These are phyloP conservation scores for Candida maltosa DNA, from an alignment of 805 yeast species.

Conservation along the genomic window DNA sequence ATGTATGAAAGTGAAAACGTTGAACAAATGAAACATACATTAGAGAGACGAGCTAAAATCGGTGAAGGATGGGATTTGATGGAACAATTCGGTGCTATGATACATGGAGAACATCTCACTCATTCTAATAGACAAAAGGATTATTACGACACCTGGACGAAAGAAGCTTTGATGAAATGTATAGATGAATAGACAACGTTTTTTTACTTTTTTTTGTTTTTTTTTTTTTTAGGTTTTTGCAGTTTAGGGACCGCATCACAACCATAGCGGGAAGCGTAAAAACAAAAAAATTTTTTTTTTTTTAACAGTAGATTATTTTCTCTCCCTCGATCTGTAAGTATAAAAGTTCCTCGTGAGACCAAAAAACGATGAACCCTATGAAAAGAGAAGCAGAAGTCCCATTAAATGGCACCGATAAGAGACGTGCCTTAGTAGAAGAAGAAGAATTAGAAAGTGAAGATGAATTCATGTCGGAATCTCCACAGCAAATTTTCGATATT, in stretches of 20 bases:
- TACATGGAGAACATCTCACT: constrained; percentile 27
- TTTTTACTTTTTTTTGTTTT: neutral
- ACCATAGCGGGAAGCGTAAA: no score
- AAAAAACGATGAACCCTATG: no score
- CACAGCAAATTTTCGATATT: constrained; percentile 13
- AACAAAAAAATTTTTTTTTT: no score
- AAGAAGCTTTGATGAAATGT: constrained; percentile 6
- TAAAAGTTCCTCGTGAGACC: no score
- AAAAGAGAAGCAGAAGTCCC: constrained; percentile 7
- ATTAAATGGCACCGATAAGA: constrained; percentile 6
- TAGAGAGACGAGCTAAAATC: constrained; percentile 26
- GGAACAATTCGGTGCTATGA: constrained; percentile 33
- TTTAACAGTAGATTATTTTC: no score
- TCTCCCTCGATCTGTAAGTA: no score
- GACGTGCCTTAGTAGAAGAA: neutral
- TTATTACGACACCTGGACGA: constrained; percentile 34
- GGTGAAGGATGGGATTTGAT: constrained; percentile 31
- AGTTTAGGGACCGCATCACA: no score
- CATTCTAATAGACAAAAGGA: constrained; percentile 23
- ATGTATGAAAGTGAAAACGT: constrained; percentile 27
- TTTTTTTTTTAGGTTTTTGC: neutral
- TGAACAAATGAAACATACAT: constrained; percentile 12
- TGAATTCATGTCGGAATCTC: constrained; percentile 11
- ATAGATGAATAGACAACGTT: neutral
- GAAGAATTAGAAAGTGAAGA: constrained; percentile 7